Conservation (phyloP, 163 green algal genomes). For the Scenedesmus sp. region DNA sequence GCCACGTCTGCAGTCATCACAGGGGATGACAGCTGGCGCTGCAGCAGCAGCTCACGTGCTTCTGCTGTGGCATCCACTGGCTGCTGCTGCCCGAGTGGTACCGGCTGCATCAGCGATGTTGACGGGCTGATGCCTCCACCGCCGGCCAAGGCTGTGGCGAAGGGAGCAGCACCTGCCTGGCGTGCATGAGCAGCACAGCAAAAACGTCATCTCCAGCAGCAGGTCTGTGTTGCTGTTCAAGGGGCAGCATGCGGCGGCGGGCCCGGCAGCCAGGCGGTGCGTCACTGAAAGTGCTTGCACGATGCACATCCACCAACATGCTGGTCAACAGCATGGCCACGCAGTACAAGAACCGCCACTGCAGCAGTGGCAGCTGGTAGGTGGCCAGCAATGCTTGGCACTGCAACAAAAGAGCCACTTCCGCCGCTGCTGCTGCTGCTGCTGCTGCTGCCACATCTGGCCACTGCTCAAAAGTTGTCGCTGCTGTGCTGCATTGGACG, state of each 20-base stretch:
- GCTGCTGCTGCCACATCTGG: slow-evolving; percentile 39
- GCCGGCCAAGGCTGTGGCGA: neutral
- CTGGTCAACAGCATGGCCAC: neutral
- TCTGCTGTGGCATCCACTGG: neutral
- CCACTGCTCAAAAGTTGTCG: neutral
- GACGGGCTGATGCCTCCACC: neutral
- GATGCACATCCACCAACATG: neutral
- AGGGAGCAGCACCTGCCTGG: neutral
- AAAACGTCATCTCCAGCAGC: neutral
- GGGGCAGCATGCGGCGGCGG: neutral
- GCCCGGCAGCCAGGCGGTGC: neutral
- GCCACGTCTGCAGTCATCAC: neutral
- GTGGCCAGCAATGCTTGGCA: neutral
- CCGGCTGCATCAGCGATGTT: neutral
- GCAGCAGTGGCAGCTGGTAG: too few relatives aligned
- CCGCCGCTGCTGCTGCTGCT: slow-evolving; percentile 19
- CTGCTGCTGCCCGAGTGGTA: neutral
- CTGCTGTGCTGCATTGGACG: neutral
- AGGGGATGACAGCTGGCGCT: slow-evolving; percentile 28
- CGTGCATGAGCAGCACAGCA: neutral
- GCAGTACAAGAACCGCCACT: too few relatives aligned
- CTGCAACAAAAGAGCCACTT: neutral
- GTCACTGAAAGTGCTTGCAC: neutral
- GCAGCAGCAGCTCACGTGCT: slow-evolving; percentile 2
- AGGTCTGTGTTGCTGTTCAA: too few relatives aligned